phyloP scores from a whole-genome alignment of 139 green algal genomes.

The Trebouxia sp. region DNA sequence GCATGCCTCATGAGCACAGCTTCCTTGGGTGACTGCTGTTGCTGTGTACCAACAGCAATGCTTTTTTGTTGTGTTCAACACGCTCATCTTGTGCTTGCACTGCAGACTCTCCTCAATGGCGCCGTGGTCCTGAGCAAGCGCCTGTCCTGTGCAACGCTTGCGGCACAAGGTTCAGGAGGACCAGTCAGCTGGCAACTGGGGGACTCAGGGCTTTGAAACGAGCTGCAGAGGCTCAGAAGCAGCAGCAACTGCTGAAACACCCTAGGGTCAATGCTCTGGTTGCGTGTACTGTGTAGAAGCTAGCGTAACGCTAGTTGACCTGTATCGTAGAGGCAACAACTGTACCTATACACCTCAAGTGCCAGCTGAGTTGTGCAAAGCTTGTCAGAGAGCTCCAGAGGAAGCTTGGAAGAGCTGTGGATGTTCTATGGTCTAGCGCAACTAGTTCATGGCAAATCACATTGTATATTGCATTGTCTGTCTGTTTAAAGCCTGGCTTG shows the following conservation, averaged over 20 bases:
- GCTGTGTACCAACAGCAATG: too few relatives aligned
- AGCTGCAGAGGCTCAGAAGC: conserved; percentile 8
- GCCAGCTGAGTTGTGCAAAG: neutral
- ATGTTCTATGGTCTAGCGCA: neutral
- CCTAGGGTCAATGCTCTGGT: conserved; percentile 3
- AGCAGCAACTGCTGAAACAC: neutral
- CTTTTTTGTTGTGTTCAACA: neutral
- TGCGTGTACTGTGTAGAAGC: neutral
- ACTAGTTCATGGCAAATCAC: neutral
- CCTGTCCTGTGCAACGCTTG: conserved; percentile 57
- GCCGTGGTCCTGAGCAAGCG: conserved; percentile 42
- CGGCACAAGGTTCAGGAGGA: conserved; percentile 46
- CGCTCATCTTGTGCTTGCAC: neutral
- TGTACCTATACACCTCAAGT: conserved; percentile 4
- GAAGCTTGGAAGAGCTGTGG: conserved; percentile 1
- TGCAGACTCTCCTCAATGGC: conserved; percentile 43
- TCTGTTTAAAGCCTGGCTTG: neutral
- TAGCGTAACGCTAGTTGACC: neutral
- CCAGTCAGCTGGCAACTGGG: conserved; percentile 2
- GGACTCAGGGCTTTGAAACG: conserved; percentile 25
- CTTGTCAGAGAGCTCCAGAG: neutral
- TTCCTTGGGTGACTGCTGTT: neutral
- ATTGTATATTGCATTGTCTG: neutral
- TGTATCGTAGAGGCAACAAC: conserved; percentile 1
- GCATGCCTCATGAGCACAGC: too few relatives aligned